phyloP scores from a whole-genome alignment of 345 rosid species.

The Bruguiera sexangula region DNA sequence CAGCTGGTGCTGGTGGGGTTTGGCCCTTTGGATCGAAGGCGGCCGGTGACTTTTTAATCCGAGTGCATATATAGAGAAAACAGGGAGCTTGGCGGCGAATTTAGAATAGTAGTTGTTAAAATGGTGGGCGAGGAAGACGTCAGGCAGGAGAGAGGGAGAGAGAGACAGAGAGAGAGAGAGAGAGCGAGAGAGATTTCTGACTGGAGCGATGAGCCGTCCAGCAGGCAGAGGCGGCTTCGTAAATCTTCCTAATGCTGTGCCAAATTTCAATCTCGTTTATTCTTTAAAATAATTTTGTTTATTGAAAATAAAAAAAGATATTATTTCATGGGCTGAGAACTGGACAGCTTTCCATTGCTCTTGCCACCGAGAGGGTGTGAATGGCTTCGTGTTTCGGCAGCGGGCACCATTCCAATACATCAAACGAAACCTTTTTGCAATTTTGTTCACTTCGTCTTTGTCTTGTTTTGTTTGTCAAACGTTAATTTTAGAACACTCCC shows the following conservation, averaged over 20 bases:
- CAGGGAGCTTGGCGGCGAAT: neutral
- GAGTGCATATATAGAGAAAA: slow-evolving; percentile 11
- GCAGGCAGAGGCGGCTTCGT: neutral
- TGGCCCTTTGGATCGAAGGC: neutral
- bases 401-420: too few relatives aligned
- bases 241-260: neutral
- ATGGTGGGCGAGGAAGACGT: neutral
- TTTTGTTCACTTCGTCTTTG: too few relatives aligned
- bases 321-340: too few relatives aligned
- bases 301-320: neutral
- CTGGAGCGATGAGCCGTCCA: neutral
- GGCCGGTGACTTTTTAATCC: neutral
- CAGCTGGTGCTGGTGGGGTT: neutral
- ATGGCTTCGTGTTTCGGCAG: too few relatives aligned
- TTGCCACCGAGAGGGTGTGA: too few relatives aligned
- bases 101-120: too few relatives aligned
- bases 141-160: slow-evolving; percentile 2
- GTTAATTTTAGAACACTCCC: too few relatives aligned
- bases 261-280: neutral
- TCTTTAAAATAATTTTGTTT: neutral
- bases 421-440: too few relatives aligned
- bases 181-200: neutral
- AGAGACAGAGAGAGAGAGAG: too few relatives aligned
- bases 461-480: too few relatives aligned
- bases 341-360: too few relatives aligned